Conservation (phyloP, 768 basidiomycete genomes). For the Lactarius sanguifluus region DNA sequence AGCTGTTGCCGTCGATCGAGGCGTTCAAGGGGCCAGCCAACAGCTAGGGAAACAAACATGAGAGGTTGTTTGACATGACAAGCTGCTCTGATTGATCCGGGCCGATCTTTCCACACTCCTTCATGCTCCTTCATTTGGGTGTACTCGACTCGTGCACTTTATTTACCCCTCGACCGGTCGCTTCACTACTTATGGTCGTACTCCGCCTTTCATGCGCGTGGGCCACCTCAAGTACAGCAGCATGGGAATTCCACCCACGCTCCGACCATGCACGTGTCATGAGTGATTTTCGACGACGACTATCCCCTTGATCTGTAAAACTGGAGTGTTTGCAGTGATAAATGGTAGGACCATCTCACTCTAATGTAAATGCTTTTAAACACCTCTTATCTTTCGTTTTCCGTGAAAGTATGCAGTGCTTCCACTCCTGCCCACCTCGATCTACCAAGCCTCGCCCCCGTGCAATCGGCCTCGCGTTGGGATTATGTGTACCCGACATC, state of each 20-base stretch:
- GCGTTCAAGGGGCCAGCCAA: background rate
- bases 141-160: background rate
- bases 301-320: background rate
- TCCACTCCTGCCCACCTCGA: conserved; percentile 6
- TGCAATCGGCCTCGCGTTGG: conserved; percentile 14
- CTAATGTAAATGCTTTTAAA: background rate
- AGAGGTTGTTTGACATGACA: background rate
- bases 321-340: background rate
- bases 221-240: background rate
- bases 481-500: conserved; percentile 27
- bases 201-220: conserved; percentile 5
- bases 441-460: conserved; percentile 14
- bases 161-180: background rate
- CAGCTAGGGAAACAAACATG: background rate
- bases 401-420: conserved; percentile 12
- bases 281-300: background rate
- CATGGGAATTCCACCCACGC: conserved; percentile 12
- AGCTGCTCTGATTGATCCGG: too few relatives aligned
- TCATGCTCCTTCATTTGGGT: background rate
- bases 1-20: conserved; percentile 15
- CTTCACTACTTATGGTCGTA: background rate
- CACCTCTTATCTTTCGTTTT: background rate
- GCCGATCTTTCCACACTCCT: too few relatives aligned
- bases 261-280: conserved; percentile 5
- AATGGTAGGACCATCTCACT: background rate